Evolutionary conservation across 129 eudicot species (phyloP).

Genomic region (Ambrosia artemisiifolia): DNA sequence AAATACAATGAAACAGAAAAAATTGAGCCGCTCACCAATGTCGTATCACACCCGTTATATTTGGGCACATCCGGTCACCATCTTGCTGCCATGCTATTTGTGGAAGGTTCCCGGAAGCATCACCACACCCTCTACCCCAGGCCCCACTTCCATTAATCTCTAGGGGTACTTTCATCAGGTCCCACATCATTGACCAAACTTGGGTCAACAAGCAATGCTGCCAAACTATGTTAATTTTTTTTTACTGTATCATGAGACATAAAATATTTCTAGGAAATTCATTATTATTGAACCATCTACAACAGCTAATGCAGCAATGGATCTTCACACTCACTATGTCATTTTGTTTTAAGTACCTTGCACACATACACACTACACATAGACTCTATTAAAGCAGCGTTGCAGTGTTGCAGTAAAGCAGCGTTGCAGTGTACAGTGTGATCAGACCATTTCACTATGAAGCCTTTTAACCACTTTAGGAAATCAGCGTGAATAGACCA

Average conservation of each 20-base stretch:
- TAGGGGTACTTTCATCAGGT: slow-evolving; percentile 37
- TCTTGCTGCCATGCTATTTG: slow-evolving; percentile 93
- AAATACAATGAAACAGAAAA: slow-evolving; percentile 38
- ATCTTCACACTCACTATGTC: slow-evolving; percentile 86
- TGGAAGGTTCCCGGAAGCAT: slow-evolving; percentile 50
- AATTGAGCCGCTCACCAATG: slow-evolving; percentile 97
- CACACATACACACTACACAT: too few species aligned
- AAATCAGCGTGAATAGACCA: too few species aligned
- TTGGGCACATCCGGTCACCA: slow-evolving; percentile 94
- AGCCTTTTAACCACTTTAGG: too few species aligned
- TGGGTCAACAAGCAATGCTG: slow-evolving; percentile 42
- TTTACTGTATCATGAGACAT: slow-evolving; percentile 78
- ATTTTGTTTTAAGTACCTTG: slow-evolving; percentile 6
- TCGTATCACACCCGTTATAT: slow-evolving; percentile 99
- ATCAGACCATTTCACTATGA: too few species aligned
- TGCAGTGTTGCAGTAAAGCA: too few species aligned
- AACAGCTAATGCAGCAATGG: slow-evolving; percentile 96
- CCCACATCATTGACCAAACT: slow-evolving; percentile 33
- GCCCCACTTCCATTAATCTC: slow-evolving; percentile 52
- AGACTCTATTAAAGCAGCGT: too few species aligned
- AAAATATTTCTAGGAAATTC: slow-evolving; percentile 74
- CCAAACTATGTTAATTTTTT: slow-evolving; percentile 35
- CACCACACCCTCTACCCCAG: slow-evolving; percentile 86
- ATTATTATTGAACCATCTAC: slow-evolving; percentile 93
- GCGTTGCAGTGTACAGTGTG: too few species aligned